Conservation (phyloP, 768 basidiomycete genomes). For the Kwoniella sp. region DNA sequence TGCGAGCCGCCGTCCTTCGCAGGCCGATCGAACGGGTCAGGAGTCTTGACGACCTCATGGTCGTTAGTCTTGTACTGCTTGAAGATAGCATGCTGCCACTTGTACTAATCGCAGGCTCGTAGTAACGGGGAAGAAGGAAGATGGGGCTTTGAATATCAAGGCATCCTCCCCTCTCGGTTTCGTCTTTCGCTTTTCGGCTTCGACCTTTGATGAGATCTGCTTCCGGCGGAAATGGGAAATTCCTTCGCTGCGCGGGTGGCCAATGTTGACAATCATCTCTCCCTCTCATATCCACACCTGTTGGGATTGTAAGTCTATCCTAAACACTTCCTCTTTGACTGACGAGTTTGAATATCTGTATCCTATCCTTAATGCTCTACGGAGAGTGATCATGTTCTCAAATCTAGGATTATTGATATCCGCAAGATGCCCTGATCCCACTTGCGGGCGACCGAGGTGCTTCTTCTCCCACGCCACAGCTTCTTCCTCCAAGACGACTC, state of each 20-base stretch:
- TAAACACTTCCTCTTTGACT: no score
- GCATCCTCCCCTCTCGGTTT: background rate
- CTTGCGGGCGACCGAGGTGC: slow-evolving; percentile 40
- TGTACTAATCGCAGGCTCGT: background rate
- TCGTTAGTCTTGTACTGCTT: background rate
- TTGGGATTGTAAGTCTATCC: no score
- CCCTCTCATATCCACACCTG: background rate
- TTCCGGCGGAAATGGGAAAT: background rate
- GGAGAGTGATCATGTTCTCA: slow-evolving; percentile 44
- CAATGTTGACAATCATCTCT: background rate
- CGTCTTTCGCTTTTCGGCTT: background rate
- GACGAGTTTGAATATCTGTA: no score
- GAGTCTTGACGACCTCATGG: background rate
- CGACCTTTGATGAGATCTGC: background rate
- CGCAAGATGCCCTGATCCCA: slow-evolving; percentile 36
- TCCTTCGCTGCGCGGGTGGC: background rate
- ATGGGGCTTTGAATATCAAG: no score
- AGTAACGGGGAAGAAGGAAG: background rate
- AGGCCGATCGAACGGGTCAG: background rate
- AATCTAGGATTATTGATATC: slow-evolving; percentile 36
- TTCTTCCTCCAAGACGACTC: slow-evolving; percentile 15
- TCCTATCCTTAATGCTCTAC: no score
- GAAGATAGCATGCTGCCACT: background rate
- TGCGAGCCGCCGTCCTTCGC: background rate
- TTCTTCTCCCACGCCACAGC: slow-evolving; percentile 40